Conservation (phyloP, 768 basidiomycete genomes). For the Suillus placidus region DNA sequence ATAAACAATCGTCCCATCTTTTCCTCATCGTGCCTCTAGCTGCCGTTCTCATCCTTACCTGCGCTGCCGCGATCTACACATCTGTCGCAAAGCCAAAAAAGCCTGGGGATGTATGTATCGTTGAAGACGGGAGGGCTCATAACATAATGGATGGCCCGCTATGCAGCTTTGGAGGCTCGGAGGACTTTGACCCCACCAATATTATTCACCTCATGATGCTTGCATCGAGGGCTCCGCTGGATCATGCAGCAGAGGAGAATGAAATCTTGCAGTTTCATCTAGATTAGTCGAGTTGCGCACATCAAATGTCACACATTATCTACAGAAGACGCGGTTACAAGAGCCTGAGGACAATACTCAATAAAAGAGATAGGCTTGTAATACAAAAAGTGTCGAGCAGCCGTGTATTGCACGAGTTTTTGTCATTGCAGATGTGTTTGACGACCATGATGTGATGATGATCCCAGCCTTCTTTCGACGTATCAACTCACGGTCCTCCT, state of each 20-base stretch:
- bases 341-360: neutral
- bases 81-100: neutral
- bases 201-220: neutral
- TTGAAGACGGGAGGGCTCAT: neutral
- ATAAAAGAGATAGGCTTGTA: no score
- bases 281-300: neutral
- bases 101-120: neutral
- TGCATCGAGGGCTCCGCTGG: neutral
- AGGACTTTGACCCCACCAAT: neutral
- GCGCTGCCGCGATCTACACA: neutral
- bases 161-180: neutral
- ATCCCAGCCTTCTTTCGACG: no score
- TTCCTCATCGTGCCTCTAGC: neutral
- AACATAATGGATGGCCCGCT: neutral
- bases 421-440: no score
- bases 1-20: neutral
- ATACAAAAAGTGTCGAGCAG: no score
- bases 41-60: neutral
- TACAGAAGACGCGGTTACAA: neutral
- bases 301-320: neutral
- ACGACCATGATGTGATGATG: no score
- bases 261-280: neutral
- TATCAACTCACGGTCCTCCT: no score
- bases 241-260: neutral
- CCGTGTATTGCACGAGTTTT: no score